A percentile compares a stretch with the other conserved stretches of the same genome.
Conservation (phyloP, 2,329 filamentous ascomycete species). For the Microsporum ferrugineum region DNA sequence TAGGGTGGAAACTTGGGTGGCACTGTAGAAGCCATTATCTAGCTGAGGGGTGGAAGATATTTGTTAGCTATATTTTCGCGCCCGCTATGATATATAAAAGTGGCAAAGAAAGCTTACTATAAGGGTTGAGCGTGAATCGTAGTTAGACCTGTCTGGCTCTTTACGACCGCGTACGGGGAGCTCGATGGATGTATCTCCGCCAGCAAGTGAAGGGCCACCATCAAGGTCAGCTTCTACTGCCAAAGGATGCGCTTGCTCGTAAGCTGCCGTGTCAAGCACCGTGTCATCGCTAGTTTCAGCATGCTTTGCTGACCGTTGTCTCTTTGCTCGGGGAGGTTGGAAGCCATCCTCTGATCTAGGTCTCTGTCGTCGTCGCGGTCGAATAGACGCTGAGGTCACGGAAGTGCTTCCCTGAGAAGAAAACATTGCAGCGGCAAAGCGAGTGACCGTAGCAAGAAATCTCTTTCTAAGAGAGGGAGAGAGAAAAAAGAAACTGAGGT, state of each 20-base stretch:
- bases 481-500: neutral
- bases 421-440: neutral
- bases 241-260: constrained; percentile 16
- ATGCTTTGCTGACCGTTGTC: constrained; percentile 32
- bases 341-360: constrained; percentile 32
- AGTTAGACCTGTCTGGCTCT: neutral
- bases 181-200: constrained; percentile 7
- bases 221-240: neutral
- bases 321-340: constrained; percentile 36
- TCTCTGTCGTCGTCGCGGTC: constrained; percentile 29
- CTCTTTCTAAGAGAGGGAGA: neutral
- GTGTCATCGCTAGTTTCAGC: constrained; percentile 6
- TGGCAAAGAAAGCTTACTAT: neutral
- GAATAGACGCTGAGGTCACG: constrained; percentile 10
- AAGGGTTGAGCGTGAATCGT: neutral
- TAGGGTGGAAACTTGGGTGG: constrained; percentile 71
- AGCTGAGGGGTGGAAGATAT: constrained; percentile 45
- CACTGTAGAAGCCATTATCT: constrained; percentile 71
- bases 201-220: neutral
- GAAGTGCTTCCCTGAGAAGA: neutral
- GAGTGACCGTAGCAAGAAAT: neutral
- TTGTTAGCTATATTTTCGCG: constrained; percentile 9
- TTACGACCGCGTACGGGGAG: constrained; percentile 6
- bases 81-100: neutral
- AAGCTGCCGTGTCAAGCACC: constrained; percentile 13